Conservation (phyloP, 148 eudicot species). For the Diospyros lotus region DNA sequence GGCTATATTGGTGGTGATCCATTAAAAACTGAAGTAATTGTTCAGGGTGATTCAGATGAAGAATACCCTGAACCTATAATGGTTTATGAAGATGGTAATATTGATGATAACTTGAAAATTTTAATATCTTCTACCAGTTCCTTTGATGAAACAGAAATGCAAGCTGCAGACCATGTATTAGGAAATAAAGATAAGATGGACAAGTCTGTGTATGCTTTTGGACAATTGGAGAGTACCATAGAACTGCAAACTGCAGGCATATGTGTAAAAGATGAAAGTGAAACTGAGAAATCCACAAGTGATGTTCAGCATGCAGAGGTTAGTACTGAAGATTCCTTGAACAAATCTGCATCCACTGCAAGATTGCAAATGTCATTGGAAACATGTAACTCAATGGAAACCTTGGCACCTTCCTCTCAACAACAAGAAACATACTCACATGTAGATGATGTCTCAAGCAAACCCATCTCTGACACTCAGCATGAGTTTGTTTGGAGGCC, state of each 20-base stretch:
- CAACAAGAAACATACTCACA: constrained; percentile 16
- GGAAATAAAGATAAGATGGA: constrained; percentile 12
- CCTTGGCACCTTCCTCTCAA: constrained; percentile 11
- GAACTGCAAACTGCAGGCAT: constrained; percentile 17
- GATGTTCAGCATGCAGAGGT: constrained; percentile 14
- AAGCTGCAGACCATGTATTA: constrained; percentile 16
- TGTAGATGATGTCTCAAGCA: not conserved
- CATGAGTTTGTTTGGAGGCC: constrained; percentile 26
- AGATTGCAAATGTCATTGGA: constrained; percentile 20
- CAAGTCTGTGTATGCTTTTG: constrained; percentile 17
- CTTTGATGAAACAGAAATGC: constrained; percentile 20
- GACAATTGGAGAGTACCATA: constrained; percentile 11
- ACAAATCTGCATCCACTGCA: constrained; percentile 15
- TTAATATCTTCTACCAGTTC: constrained; percentile 27
- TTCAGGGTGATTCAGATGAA: constrained; percentile 91
- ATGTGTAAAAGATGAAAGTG: constrained; percentile 16
- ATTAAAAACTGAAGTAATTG: constrained; percentile 55
- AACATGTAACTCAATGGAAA: constrained; percentile 14
- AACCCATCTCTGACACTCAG: constrained; percentile 21
- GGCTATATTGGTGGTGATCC: constrained; percentile 96
- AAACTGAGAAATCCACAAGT: constrained; percentile 16
- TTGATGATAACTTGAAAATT: constrained; percentile 32
- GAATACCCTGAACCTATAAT: constrained; percentile 79
- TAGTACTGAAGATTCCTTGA: constrained; percentile 8
- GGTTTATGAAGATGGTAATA: constrained; percentile 49